phyloP scores from a whole-genome alignment of 2,329 filamentous ascomycete species.

The Colletotrichum sp. region DNA sequence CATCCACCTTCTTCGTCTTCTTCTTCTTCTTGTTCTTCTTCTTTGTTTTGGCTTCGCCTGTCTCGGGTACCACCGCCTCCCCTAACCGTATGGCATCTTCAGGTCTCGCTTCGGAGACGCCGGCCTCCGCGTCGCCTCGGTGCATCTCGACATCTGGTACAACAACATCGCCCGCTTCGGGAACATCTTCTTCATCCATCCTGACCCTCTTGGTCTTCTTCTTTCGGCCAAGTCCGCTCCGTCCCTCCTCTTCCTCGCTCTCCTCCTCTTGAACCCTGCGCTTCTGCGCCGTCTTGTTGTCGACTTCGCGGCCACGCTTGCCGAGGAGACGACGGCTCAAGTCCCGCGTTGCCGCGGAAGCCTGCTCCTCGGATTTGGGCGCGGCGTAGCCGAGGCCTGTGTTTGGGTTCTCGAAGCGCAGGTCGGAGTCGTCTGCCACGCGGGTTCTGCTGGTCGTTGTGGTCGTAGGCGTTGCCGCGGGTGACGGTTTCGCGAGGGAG shows the following conservation, averaged over 20 bases:
- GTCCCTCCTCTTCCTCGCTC: constrained; percentile 37
- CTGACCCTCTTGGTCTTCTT: constrained; percentile 31
- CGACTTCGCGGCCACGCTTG: background rate
- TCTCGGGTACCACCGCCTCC: background rate
- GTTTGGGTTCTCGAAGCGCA: constrained; percentile 32
- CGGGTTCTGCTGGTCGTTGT: background rate
- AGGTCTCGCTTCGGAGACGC: background rate
- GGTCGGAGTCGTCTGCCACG: constrained; percentile 14
- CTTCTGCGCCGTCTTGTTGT: constrained; percentile 10
- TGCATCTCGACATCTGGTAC: background rate
- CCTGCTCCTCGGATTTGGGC: constrained; percentile 26
- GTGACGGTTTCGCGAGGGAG: constrained; percentile 11
- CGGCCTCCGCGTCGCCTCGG: background rate
- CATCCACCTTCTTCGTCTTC: constrained; percentile 11
- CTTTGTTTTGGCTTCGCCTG: constrained; percentile 26
- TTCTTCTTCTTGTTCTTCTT: constrained; percentile 25
- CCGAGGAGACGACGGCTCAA: constrained; percentile 36
- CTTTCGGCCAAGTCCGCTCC: constrained; percentile 41
- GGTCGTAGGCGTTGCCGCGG: background rate
- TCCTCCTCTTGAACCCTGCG: constrained; percentile 23
- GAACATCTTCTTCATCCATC: constrained; percentile 17
- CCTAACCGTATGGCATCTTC: background rate
- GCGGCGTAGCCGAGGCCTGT: constrained; percentile 46
- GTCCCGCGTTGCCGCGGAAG: constrained; percentile 29
- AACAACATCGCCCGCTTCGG: background rate